Evolutionary conservation across 345 rosid species (phyloP).

Genomic region (Eucalyptus tenuipes): DNA sequence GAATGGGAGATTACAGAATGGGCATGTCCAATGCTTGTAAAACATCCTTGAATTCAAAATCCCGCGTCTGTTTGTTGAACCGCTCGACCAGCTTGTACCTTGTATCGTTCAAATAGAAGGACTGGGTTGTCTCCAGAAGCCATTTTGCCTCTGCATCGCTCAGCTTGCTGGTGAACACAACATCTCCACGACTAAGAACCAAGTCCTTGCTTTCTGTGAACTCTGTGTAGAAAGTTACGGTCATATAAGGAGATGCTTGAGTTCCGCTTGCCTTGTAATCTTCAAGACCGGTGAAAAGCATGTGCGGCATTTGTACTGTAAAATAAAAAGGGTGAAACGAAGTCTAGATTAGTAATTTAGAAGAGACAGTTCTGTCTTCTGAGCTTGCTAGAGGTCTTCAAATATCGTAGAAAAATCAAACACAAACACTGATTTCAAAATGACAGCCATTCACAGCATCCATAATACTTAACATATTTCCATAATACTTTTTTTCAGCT

Average conservation of each 20-base stretch:
- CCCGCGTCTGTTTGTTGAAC: constrained; percentile 66
- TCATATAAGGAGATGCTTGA: constrained; percentile 82
- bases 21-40: constrained; percentile 77
- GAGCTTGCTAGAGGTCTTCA: not conserved
- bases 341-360: not conserved
- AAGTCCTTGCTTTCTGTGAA: constrained; percentile 71
- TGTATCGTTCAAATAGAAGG: constrained; percentile 75
- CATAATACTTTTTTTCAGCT: not conserved
- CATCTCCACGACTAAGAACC: constrained; percentile 79
- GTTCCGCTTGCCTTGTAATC: constrained; percentile 98
- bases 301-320: constrained; percentile 90
- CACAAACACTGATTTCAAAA: not conserved
- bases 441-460: not conserved
- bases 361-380: not conserved
- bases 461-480: not conserved
- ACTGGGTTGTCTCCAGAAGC: constrained; percentile 85
- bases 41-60: constrained; percentile 90
- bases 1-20: constrained; percentile 14
- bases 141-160: constrained; percentile 76
- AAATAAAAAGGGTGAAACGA: not conserved
- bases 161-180: constrained; percentile 86
- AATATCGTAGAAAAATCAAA: not conserved
- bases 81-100: constrained; percentile 70
- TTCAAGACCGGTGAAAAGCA: constrained; percentile 87
- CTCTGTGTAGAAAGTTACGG: constrained; percentile 59